Evolutionary conservation across 192 early-diverging fungal species (phyloP).

Genomic region (Linnemannia schmuckeri): DNA sequence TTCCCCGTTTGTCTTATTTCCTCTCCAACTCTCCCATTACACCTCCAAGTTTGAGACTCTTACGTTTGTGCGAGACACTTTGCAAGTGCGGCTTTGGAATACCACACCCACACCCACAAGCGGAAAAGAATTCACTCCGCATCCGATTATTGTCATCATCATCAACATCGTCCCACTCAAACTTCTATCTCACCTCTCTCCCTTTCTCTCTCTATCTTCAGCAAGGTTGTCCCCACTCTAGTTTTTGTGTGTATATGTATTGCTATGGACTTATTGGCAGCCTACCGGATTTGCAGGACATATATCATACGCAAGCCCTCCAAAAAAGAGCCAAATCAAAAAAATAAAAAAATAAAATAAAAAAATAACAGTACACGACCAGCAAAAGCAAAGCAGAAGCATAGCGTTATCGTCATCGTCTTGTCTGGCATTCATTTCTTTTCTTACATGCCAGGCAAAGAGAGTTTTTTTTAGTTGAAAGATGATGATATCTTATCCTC

Average conservation of each 20-base stretch:
- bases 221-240: neutral
- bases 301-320: too few species aligned
- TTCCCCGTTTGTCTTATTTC: neutral
- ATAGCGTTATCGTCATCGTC: neutral
- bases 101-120: neutral
- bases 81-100: neutral
- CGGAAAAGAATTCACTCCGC: neutral
- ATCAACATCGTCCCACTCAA: neutral
- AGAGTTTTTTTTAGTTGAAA: neutral
- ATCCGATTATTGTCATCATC: neutral
- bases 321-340: neutral
- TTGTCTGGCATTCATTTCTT: neutral
- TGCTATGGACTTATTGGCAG: neutral
- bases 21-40: neutral
- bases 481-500: neutral
- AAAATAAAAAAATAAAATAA: too few species aligned
- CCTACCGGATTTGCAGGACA: too few species aligned
- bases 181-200: neutral
- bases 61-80: neutral
- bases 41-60: neutral
- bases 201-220: neutral
- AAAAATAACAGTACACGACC: too few species aligned
- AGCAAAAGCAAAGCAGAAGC: neutral
- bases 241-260: neutral
- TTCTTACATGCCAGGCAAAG: neutral